phyloP scores from a whole-genome alignment of 2,329 filamentous ascomycete genomes.

The Trichoderma breve region DNA sequence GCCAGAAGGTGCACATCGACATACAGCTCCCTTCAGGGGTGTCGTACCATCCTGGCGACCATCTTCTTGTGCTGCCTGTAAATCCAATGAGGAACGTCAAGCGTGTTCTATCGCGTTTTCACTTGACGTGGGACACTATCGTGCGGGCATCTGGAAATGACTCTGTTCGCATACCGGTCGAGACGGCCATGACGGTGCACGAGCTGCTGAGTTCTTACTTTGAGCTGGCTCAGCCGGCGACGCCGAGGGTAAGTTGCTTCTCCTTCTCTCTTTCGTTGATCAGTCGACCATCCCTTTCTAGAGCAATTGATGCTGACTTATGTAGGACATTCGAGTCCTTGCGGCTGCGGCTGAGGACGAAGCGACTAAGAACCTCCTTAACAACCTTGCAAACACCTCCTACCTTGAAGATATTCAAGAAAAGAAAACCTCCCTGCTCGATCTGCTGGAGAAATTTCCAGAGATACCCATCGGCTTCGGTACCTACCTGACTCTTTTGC shows the following conservation, averaged over 20 bases:
- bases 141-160: constrained; percentile 49
- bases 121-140: constrained; percentile 60
- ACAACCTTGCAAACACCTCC: constrained; percentile 36
- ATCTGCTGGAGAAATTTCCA: constrained; percentile 59
- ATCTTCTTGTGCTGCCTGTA: constrained; percentile 65
- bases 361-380: constrained; percentile 32
- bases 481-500: constrained; percentile 61
- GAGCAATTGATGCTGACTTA: constrained; percentile 16
- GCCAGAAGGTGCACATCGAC: constrained; percentile 56
- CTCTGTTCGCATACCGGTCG: constrained; percentile 49
- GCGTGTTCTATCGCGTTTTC: constrained; percentile 61
- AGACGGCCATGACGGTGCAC: constrained; percentile 54
- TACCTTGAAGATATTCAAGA: constrained; percentile 42
- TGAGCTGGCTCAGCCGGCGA: constrained; percentile 66
- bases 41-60: constrained; percentile 67
- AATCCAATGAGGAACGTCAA: constrained; percentile 60
- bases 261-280: background rate
- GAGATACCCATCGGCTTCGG: constrained; percentile 54
- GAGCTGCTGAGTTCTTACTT: constrained; percentile 65
- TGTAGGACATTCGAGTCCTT: constrained; percentile 34
- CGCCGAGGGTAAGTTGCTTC: constrained; percentile 50
- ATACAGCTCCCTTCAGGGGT: constrained; percentile 61
- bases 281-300: too few species aligned
- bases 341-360: constrained; percentile 34
- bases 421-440: constrained; percentile 56